These are phyloP conservation scores for Albophoma yamanashiensis DNA, from an alignment of 2,329 filamentous ascomycete species.

Conservation along the genomic window DNA sequence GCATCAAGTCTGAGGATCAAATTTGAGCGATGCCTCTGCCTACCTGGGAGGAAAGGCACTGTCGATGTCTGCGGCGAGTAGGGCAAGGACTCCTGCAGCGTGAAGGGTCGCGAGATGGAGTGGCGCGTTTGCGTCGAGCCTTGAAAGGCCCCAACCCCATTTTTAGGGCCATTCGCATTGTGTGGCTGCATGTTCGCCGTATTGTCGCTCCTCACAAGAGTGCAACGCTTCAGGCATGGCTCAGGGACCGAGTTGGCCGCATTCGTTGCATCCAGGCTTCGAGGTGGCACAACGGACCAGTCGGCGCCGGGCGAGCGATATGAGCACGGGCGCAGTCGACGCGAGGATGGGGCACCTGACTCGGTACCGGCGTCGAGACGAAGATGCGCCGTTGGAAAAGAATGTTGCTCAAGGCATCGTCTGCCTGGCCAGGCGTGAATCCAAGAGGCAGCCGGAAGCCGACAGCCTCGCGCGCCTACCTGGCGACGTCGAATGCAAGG, in stretches of 20 bases:
- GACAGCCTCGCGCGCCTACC: slow-evolving; percentile 8
- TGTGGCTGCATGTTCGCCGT: slow-evolving; percentile 19
- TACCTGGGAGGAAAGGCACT: slow-evolving; percentile 67
- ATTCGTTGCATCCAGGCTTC: slow-evolving; percentile 14
- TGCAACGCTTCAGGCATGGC: slow-evolving; percentile 18
- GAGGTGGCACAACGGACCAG: slow-evolving; percentile 1
- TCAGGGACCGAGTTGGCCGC: slow-evolving; percentile 14
- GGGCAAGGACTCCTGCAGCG: slow-evolving; percentile 66
- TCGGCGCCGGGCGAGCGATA: background rate
- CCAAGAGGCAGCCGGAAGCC: background rate
- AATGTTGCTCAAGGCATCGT: background rate
- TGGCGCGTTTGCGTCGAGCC: slow-evolving; percentile 12
- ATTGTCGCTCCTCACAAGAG: slow-evolving; percentile 15
- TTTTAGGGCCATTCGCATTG: slow-evolving; percentile 19
- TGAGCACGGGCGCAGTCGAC: background rate
- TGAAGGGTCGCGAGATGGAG: slow-evolving; percentile 36
- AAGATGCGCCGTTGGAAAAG: background rate
- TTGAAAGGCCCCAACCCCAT: slow-evolving; percentile 19
- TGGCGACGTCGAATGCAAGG: background rate
- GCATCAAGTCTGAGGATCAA: background rate
- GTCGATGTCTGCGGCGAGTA: slow-evolving; percentile 75
- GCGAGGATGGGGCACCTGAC: background rate
- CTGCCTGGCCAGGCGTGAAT: background rate
- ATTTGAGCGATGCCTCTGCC: slow-evolving; percentile 8
- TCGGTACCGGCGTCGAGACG: background rate